These are phyloP conservation scores for Penicillium bialowiezense DNA, from an alignment of 495 filamentous ascomycete species.

Conservation along the genomic window DNA sequence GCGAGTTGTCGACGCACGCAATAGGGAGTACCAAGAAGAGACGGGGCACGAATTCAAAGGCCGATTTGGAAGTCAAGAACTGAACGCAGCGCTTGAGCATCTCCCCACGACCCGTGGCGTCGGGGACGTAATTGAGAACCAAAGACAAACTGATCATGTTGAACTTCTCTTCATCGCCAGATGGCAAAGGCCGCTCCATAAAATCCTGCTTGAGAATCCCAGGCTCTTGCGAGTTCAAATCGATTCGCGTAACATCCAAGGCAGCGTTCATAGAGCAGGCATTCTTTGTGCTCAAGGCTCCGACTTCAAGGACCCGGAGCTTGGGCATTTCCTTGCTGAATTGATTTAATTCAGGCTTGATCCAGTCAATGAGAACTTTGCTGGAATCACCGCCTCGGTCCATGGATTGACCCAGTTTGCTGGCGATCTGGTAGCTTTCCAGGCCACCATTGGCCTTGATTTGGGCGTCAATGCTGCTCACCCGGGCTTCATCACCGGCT, in stretches of 20 bases:
- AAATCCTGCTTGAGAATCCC: conserved; percentile 89
- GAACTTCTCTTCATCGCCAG: conserved; percentile 59
- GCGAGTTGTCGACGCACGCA: conserved; percentile 86
- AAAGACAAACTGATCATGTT: conserved; percentile 91
- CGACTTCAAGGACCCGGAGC: conserved; percentile 79
- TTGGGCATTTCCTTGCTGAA: conserved; percentile 25
- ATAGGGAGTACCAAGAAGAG: conserved; percentile 90
- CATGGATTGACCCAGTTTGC: conserved; percentile 78
- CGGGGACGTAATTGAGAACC: conserved; percentile 91
- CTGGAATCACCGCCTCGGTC: conserved; percentile 91
- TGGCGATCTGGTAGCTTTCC: conserved; percentile 81
- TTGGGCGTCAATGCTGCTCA: conserved; percentile 53
- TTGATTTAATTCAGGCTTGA: conserved; percentile 46
- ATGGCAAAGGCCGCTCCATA: conserved; percentile 80
- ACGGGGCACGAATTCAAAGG: conserved; percentile 54
- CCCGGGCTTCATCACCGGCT: conserved; percentile 57
- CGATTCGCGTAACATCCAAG: conserved; percentile 81
- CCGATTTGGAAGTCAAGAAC: conserved; percentile 46
- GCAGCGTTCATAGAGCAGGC: conserved; percentile 68
- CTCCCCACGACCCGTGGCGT: conserved; percentile 68
- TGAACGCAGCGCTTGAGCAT: conserved; percentile 71
- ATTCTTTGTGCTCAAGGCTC: conserved; percentile 81
- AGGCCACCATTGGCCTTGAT: conserved; percentile 75
- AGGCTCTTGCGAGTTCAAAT: conserved; percentile 79
- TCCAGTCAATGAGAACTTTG: conserved; percentile 81